Percentiles rank a stretch among this genome's conserved stretches.
These are phyloP conservation scores for Thalassiosira sp. DNA, from an alignment of 352 stramenopile species.

Conservation along the genomic window DNA sequence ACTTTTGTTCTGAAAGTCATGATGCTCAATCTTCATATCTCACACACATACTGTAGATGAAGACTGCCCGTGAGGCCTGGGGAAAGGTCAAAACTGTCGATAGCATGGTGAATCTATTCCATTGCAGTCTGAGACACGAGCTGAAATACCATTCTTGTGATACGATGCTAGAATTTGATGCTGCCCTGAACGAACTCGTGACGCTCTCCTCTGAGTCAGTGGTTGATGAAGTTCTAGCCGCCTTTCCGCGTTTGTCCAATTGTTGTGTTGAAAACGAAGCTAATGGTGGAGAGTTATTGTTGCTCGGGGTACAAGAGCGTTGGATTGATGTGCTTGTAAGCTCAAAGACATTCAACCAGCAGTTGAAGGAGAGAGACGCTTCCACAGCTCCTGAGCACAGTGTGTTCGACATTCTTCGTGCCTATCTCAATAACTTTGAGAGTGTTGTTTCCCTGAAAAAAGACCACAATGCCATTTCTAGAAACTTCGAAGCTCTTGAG, in stretches of 20 bases:
- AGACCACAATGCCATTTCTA: slow-evolving; percentile 10
- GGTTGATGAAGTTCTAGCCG: slow-evolving; percentile 27
- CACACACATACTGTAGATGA: slow-evolving; percentile 14
- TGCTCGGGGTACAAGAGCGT: slow-evolving; percentile 46
- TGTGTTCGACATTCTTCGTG: slow-evolving; percentile 38
- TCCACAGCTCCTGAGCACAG: not conserved
- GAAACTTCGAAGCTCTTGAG: slow-evolving; percentile 29
- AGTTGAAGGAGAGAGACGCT: slow-evolving; percentile 12
- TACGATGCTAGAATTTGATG: slow-evolving; percentile 44
- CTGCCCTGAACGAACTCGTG: slow-evolving; percentile 43
- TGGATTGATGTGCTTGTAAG: slow-evolving; percentile 43
- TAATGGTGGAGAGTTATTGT: slow-evolving; percentile 19
- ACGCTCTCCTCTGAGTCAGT: not conserved
- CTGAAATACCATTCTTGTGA: slow-evolving; percentile 31
- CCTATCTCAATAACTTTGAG: slow-evolving; percentile 52
- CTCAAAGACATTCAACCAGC: slow-evolving; percentile 28
- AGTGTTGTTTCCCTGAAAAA: slow-evolving; percentile 23
- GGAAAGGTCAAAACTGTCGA: slow-evolving; percentile 41
- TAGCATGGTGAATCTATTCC: slow-evolving; percentile 45
- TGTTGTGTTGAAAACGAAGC: slow-evolving; percentile 43
- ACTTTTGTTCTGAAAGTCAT: not conserved
- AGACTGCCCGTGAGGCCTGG: slow-evolving; percentile 34
- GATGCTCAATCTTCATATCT: not conserved
- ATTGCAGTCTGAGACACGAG: slow-evolving; percentile 41
- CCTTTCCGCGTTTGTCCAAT: slow-evolving; percentile 47